Base-by-base conservation (phyloP, 768 basidiomycete genomes). In the Galerina marginata region DNA sequence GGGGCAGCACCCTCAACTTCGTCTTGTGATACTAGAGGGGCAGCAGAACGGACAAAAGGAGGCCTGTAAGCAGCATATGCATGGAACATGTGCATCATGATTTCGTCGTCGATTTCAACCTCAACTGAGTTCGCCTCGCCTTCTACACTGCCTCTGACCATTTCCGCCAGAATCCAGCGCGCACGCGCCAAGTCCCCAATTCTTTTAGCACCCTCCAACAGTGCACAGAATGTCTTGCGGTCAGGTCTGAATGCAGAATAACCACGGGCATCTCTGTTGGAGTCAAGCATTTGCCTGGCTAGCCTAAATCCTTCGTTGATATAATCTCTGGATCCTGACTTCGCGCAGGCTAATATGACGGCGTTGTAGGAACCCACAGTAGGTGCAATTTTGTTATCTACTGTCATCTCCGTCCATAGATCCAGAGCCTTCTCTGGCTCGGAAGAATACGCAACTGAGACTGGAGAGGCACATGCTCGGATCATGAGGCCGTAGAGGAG, bases 371-470 rank as follows among this genome's bases (percentile, higher is more conserved):
- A 81, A 4, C 79, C 84, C 1, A 79, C 78, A 0, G 86, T 87
- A 0, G 96, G 94, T 10, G 74, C 61, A 12, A 95, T 73, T 2
- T 78, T 65, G 33, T 83, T 82, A 67, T 94, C 92, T 1, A 84
- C 73, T 2, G 90, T 92, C 94, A 99, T 95, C 72, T 99, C 96
- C 25, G 84, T 87, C 86, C 92, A 97, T 0, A 99, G 79, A 70
- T 99, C 97, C 59, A 96, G 79, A 0, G 96, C 97, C 44, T 92
- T 88, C 70, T 97, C 94, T 0, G 95, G 93, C 64, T 96, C 90
- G 1, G 91, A 86, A n/a, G 75, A 66, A 39, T 77, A 75, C 11
- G 82, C 72, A 1, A 72, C 67, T 23, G 77, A 77, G 2, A 80
- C 68, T 4, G 83, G 78, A 4, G 81, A 80, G 0, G 90, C 90